A percentile compares a stretch with the other conserved stretches of the same genome.
Conservation (phyloP, 805 yeast species). For the Nakazawaea ernobii region DNA sequence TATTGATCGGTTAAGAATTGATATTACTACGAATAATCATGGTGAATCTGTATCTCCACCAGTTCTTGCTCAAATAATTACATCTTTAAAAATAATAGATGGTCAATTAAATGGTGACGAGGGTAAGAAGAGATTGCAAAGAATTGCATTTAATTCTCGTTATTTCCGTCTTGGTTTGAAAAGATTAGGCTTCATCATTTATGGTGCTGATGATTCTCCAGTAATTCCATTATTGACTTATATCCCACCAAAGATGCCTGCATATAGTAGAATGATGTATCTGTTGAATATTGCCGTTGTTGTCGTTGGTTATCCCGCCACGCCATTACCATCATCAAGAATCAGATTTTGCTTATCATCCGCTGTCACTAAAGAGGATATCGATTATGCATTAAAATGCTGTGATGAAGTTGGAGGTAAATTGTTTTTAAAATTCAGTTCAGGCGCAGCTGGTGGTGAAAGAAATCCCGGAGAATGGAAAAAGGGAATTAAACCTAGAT, state of each 20-base stretch:
- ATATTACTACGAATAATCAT: conserved; percentile 66
- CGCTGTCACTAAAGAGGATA: conserved; percentile 88
- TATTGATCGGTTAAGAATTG: conserved; percentile 70
- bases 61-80: conserved; percentile 78
- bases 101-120: conserved; percentile 90
- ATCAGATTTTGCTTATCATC: conserved; percentile 91
- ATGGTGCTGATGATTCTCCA: conserved; percentile 95
- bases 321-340: conserved; percentile 84
- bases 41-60: conserved; percentile 91
- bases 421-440: conserved; percentile 67
- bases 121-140: conserved; percentile 82
- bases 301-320: conserved; percentile 96
- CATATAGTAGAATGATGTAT: conserved; percentile 77
- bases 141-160: conserved; percentile 94
- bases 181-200: conserved; percentile 88
- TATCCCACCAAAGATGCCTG: conserved; percentile 93
- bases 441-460: conserved; percentile 67
- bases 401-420: conserved; percentile 75
- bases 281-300: conserved; percentile 86
- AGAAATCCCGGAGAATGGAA: conserved; percentile 47
- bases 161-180: conserved; percentile 87
- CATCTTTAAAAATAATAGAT: conserved; percentile 71
- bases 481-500: conserved; percentile 57
- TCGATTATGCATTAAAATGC: conserved; percentile 70
- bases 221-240: conserved; percentile 85